phyloP scores from a whole-genome alignment of 768 basidiomycete genomes.

The Lactarius hatsudake region DNA sequence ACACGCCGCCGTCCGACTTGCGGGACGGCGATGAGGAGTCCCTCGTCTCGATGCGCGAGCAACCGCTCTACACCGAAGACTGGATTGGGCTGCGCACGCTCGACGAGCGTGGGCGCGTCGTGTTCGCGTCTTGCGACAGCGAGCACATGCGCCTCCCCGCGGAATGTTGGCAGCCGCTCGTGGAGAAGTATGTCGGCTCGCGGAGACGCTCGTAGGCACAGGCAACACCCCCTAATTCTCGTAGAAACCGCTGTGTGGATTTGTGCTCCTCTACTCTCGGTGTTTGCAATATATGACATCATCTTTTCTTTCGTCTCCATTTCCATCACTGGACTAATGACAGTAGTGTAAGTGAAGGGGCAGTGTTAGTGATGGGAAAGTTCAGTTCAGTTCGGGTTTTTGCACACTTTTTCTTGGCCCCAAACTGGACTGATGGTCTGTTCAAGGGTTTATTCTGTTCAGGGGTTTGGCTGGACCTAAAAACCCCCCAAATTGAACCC shows the following conservation, averaged over 20 bases:
- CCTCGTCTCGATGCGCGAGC: constrained; percentile 68
- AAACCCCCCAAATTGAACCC: too few species aligned
- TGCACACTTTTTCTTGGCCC: too few species aligned
- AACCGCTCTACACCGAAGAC: constrained; percentile 72
- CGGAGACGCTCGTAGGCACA: neutral
- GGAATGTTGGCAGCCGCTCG: constrained; percentile 36
- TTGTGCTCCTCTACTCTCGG: neutral
- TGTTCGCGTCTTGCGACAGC: constrained; percentile 62
- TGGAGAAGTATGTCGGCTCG: constrained; percentile 33
- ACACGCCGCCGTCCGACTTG: constrained; percentile 38
- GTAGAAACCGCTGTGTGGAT: neutral
- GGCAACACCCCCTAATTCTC: neutral
- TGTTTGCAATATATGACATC: neutral
- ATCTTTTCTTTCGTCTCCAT: too few species aligned
- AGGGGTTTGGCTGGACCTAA: too few species aligned
- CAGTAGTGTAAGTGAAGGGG: too few species aligned
- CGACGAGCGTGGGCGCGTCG: constrained; percentile 62
- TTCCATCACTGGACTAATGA: too few species aligned
- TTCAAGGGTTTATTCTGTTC: too few species aligned
- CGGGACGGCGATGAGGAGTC: constrained; percentile 28
- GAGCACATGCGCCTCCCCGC: constrained; percentile 68
- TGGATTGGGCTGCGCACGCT: constrained; percentile 76
- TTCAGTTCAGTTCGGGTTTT: too few species aligned
- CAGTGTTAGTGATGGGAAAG: too few species aligned
- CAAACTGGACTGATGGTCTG: too few species aligned